These are phyloP conservation scores for Butyriboletus loyo DNA, from an alignment of 768 basidiomycete genomes.

Conservation along the genomic window DNA sequence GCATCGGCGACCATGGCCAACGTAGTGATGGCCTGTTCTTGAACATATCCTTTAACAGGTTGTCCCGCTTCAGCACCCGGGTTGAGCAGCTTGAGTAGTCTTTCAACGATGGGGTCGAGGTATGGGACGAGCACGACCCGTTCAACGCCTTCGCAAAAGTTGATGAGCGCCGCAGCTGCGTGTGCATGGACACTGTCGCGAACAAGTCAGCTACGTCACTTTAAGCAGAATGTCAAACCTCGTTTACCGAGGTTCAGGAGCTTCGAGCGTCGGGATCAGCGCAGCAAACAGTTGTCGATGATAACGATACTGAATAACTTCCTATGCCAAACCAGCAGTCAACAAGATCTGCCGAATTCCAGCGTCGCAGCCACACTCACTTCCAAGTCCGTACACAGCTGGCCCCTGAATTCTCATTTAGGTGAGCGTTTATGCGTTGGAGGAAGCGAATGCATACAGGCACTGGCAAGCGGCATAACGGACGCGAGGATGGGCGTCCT, in stretches of 20 bases:
- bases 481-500: slow-evolving; percentile 73
- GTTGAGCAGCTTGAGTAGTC: slow-evolving; percentile 54
- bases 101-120: slow-evolving; percentile 76
- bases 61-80: slow-evolving; percentile 44
- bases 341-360: neutral
- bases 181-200: slow-evolving; percentile 73
- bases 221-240: neutral
- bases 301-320: slow-evolving; percentile 70
- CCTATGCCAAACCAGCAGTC: slow-evolving; percentile 37
- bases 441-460: slow-evolving; percentile 46
- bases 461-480: slow-evolving; percentile 83
- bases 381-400: slow-evolving; percentile 86
- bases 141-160: slow-evolving; percentile 87
- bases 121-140: slow-evolving; percentile 70
- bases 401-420: slow-evolving; percentile 51
- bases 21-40: slow-evolving; percentile 86
- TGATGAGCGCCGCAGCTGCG: slow-evolving; percentile 84
- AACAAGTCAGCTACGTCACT: slow-evolving; percentile 1
- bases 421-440: neutral
- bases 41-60: slow-evolving; percentile 58
- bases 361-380: slow-evolving; percentile 36
- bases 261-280: slow-evolving; percentile 70
- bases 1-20: slow-evolving; percentile 88
- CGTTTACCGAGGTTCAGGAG: slow-evolving; percentile 65
- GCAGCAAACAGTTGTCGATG: slow-evolving; percentile 67